Evolutionary conservation across 345 rosid genomes (phyloP), one percentile per base, ranked within the genome.

Genomic region (Gossypium anomalum): DNA sequence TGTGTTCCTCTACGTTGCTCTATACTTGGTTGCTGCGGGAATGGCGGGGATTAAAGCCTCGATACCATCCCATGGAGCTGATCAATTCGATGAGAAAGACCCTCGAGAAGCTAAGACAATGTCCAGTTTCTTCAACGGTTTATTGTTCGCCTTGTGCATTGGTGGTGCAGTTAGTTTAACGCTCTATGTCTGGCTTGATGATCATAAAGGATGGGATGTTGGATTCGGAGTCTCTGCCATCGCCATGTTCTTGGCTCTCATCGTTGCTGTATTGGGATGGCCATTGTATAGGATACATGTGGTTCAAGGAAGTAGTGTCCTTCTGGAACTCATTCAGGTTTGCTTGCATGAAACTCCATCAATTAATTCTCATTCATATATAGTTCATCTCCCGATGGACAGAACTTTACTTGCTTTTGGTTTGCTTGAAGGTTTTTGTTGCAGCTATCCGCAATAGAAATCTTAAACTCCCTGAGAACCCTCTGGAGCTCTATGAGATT

Each of bases 171-270:
- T 75, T 20, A 84, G 90, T 75, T 72, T 86, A 44, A 82, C 90
- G 0, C 77, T 89, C 59, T 9, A 83, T 7, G 88, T 87, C 17
- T 86, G 90, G 91, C 60, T 89, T 43, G 85, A 89, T 63, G 87
- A 85, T 70, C 58, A 86, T 47, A 85, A 62, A 80, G 92, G 92
- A 23, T 87, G 90, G 89, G 91, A 84, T 70, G 80, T 82, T 84
- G 89, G 90, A 19, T 84, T 89, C 12, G 82, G 83, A 19, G 0
- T 86, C 34, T 43, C 81, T 11, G 17, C 83, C 5, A 4, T 76
- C 22, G 75, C 87, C 49, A 75, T 87, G 78, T 69, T 84, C 66
- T 45, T 82, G 55, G 84, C 51, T 45, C 13, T 86, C 65, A 15
- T 79, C 22, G 20, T 82, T n/a, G 82, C 84, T 69, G 16, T 72